Percentiles rank a stretch among this genome's conserved stretches.
Evolutionary conservation across 768 basidiomycete species (phyloP).

Genomic region (Tephrocybe sp.): DNA sequence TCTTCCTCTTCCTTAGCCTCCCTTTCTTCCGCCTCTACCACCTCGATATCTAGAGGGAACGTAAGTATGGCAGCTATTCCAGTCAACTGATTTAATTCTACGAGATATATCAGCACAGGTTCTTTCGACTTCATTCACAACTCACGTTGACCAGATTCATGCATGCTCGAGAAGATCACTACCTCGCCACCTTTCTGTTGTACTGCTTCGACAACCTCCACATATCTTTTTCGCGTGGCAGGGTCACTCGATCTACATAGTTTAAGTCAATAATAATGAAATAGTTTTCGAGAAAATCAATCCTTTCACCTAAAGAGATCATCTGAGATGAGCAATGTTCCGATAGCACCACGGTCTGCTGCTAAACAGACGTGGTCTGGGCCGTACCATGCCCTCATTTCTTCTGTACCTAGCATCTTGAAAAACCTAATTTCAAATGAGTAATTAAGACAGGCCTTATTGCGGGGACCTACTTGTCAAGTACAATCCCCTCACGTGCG

Average conservation of each 20-base stretch:
- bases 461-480: slow-evolving; percentile 65
- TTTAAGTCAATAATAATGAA: background rate
- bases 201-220: slow-evolving; percentile 85
- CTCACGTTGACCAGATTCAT: slow-evolving; percentile 97
- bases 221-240: slow-evolving; percentile 74
- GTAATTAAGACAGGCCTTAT: background rate
- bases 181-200: slow-evolving; percentile 89
- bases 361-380: slow-evolving; percentile 92
- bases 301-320: slow-evolving; percentile 78
- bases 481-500: slow-evolving; percentile 85
- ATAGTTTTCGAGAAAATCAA: background rate
- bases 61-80: slow-evolving; percentile 95
- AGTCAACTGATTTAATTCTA: slow-evolving; percentile 94
- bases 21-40: slow-evolving; percentile 89
- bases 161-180: slow-evolving; percentile 98
- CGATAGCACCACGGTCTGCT: slow-evolving; percentile 90
- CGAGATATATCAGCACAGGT: background rate
- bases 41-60: slow-evolving; percentile 93
- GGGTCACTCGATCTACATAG: slow-evolving; percentile 74
- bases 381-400: slow-evolving; percentile 98
- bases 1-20: slow-evolving; percentile 74
- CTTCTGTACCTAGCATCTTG: slow-evolving; percentile 94
- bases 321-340: slow-evolving; percentile 92
- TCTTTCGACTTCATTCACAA: slow-evolving; percentile 9
- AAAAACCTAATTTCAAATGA: slow-evolving; percentile 68